These are phyloP conservation scores for Lophiostoma macrostomum DNA, from an alignment of 495 filamentous ascomycete species.

Conservation along the genomic window DNA sequence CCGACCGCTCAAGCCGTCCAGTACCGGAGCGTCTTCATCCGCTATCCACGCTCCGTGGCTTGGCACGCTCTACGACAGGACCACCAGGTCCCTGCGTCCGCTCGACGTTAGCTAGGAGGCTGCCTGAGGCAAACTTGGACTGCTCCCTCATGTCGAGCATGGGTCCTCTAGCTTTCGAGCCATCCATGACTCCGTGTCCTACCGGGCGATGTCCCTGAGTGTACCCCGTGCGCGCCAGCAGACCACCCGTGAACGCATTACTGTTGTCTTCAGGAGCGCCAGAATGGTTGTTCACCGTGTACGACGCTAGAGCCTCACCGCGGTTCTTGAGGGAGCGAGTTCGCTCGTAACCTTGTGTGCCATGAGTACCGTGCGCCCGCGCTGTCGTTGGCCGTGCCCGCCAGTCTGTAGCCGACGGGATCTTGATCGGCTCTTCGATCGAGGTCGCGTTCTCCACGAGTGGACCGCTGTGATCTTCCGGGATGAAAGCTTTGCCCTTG, in stretches of 20 bases:
- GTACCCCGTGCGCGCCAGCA: slow-evolving; percentile 30
- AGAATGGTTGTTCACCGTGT: slow-evolving; percentile 28
- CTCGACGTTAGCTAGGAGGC: slow-evolving; percentile 48
- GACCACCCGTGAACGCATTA: slow-evolving; percentile 35
- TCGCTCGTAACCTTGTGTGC: slow-evolving; percentile 23
- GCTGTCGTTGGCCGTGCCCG: slow-evolving; percentile 40
- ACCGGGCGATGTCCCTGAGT: slow-evolving; percentile 37
- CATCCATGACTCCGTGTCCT: slow-evolving; percentile 55
- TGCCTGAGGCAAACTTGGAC: slow-evolving; percentile 55
- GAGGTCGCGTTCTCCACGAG: slow-evolving; percentile 67
- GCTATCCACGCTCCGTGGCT: slow-evolving; percentile 32
- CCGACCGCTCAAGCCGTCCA: background rate
- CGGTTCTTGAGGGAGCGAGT: slow-evolving; percentile 16
- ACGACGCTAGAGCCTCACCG: slow-evolving; percentile 21
- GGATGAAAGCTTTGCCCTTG: slow-evolving; percentile 65
- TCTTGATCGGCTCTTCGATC: slow-evolving; percentile 49
- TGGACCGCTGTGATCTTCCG: slow-evolving; percentile 49
- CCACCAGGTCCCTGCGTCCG: slow-evolving; percentile 24
- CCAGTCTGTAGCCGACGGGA: slow-evolving; percentile 56
- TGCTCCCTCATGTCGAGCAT: slow-evolving; percentile 55
- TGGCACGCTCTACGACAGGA: slow-evolving; percentile 38
- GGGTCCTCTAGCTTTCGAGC: slow-evolving; percentile 51
- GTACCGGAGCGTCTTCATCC: background rate
- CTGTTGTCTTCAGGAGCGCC: slow-evolving; percentile 26
- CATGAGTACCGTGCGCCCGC: slow-evolving; percentile 19